Base-by-base conservation (phyloP, 345 rosid species). In the Rhodomyrtus tomentosa region DNA sequence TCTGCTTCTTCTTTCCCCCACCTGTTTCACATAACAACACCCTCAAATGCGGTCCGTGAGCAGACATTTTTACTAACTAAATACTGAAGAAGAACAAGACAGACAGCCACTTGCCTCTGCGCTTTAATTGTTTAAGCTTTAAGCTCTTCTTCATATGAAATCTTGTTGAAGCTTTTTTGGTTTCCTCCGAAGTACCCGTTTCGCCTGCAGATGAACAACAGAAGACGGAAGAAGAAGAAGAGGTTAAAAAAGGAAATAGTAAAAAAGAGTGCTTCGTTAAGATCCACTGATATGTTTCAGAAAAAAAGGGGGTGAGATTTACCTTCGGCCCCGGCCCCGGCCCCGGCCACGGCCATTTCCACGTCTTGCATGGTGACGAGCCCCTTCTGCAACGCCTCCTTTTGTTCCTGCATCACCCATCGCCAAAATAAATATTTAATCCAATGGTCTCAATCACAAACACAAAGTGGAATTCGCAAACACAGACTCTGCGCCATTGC, bases 311-410 rank as follows among this genome's bases (percentile, higher is more conserved):
- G 79, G 13, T 5, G 45, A 68, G 79, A 36, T 18, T 18, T 68
- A 92, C 92, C 95, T 84, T 90, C 91, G 83, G 93, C 91, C 83
- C 86, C 88, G 72, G 89, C 93, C 98, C n/a, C n/a, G n/a, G n/a
- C n/a, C n/a, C n/a, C n/a, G n/a, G 93, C 91, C 83, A 87, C 88
- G 72, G 89, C 93, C 98, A 95, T 94, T 89, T 92, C 94, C 20
- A 94, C 93, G 88, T 94, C 99, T 45, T 94, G 86, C 98, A 95
- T 90, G 36, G 91, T 90, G 83, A 95, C 89, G 82, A 96, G 90
- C 68, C 98, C 99, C 84, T 91, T 93, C 40, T 89, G 94, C 68
- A 92, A 79, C 82, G 91, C 92, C 29, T 93, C 96, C 89, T 94
- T 95, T 89, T 94, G 98, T 21, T 92, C 96, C 99, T 93, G 90